These are phyloP conservation scores for Asclepias syriaca DNA, from an alignment of 257 asterid species.

Conservation along the genomic window DNA sequence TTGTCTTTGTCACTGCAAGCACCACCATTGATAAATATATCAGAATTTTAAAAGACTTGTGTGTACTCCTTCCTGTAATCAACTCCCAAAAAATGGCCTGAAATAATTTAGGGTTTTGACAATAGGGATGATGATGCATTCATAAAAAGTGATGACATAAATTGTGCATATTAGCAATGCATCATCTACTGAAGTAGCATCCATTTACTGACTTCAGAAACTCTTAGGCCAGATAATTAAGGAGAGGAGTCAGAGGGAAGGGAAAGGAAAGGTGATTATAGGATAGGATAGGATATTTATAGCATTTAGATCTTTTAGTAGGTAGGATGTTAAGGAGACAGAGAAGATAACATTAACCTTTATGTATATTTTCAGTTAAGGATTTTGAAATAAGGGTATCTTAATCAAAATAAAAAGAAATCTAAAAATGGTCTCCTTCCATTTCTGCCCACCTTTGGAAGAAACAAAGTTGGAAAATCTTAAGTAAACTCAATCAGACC, in stretches of 20 bases:
- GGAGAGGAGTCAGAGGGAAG: background rate
- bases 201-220: background rate
- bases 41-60: background rate
- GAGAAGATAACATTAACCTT: background rate
- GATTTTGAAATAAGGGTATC: background rate
- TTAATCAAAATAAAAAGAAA: too few species aligned
- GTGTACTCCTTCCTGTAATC: background rate
- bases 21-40: background rate
- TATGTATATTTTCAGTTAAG: background rate
- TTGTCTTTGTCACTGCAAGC: constrained; percentile 66
- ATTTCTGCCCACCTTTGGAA: background rate
- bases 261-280: background rate
- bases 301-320: background rate
- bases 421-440: background rate
- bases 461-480: background rate
- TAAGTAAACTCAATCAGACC: background rate
- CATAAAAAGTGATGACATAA: background rate
- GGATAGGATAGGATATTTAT: background rate
- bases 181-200: background rate
- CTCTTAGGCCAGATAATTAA: background rate
- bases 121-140: background rate
- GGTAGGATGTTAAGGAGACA: background rate
- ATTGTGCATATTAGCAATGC: background rate
- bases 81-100: background rate
- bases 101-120: background rate